Conservation (phyloP, 2,329 filamentous ascomycete species). For the Xylariaceae sp. region DNA sequence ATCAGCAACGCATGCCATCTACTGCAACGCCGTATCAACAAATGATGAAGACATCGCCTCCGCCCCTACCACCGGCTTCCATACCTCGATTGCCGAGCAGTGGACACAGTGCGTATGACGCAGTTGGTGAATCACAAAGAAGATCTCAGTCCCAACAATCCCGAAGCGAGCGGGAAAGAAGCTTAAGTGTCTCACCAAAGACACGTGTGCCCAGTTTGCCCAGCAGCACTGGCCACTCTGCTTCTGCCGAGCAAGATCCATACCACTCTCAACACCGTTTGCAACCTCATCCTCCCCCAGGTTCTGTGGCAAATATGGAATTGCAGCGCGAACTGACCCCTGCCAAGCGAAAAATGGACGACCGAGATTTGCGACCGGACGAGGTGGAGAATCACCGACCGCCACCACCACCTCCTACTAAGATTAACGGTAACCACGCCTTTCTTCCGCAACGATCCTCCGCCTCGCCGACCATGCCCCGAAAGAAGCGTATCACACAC, state of each 20-base stretch:
- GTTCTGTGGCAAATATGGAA: conserved; percentile 43
- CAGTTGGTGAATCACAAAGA: conserved; percentile 51
- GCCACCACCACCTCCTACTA: conserved; percentile 58
- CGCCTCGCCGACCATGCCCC: conserved; percentile 44
- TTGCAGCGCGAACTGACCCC: conserved; percentile 48
- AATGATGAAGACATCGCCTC: conserved; percentile 44
- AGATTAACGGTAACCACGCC: conserved; percentile 52
- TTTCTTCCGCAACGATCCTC: conserved; percentile 36
- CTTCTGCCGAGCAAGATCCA: conserved; percentile 48
- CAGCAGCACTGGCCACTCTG: conserved; percentile 37
- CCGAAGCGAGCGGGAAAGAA: conserved; percentile 70
- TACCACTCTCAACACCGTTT: conserved; percentile 37
- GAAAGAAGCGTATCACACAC: conserved; percentile 50
- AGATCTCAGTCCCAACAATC: conserved; percentile 60
- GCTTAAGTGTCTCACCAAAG: conserved; percentile 80
- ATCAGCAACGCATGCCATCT: conserved; percentile 57
- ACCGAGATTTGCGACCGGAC: conserved; percentile 55
- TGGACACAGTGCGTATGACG: conserved; percentile 54
- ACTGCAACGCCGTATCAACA: conserved; percentile 38
- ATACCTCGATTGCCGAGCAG: conserved; percentile 50
- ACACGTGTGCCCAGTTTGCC: conserved; percentile 64
- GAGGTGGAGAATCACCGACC: conserved; percentile 58
- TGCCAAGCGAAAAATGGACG: conserved; percentile 57
- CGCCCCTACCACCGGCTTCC: conserved; percentile 45
- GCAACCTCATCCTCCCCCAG: conserved; percentile 28